These are phyloP conservation scores for Talaromyces sp. DNA, from an alignment of 2,329 filamentous ascomycete genomes.

Conservation along the genomic window DNA sequence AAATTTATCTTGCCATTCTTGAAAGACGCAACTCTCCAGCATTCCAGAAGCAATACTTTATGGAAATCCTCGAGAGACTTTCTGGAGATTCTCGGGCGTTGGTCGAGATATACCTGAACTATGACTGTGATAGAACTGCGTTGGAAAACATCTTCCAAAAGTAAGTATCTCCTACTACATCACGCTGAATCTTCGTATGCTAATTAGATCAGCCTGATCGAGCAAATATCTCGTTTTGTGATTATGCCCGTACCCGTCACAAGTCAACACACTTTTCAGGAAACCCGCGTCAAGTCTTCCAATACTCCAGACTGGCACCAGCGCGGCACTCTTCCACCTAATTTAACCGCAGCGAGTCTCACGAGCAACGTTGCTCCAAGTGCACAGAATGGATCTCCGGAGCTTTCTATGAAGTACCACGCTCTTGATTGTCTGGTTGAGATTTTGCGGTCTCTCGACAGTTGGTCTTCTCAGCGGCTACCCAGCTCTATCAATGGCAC, in stretches of 20 bases:
- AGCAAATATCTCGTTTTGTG: slow-evolving; percentile 85
- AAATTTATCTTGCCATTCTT: slow-evolving; percentile 90
- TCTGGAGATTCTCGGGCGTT: slow-evolving; percentile 82
- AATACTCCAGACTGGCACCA: slow-evolving; percentile 77
- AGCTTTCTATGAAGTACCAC: slow-evolving; percentile 87
- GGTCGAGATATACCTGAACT: slow-evolving; percentile 96
- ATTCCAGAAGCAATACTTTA: slow-evolving; percentile 89
- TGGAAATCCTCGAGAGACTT: slow-evolving; percentile 79
- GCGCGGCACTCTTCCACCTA: slow-evolving; percentile 79
- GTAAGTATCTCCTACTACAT: slow-evolving; percentile 25
- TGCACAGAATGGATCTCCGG: slow-evolving; percentile 70
- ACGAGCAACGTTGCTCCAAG: slow-evolving; percentile 48
- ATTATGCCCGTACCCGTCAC: slow-evolving; percentile 75
- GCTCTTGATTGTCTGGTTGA: slow-evolving; percentile 87
- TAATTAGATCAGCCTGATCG: slow-evolving; percentile 64
- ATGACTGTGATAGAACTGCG: slow-evolving; percentile 89
- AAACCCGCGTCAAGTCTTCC: slow-evolving; percentile 64
- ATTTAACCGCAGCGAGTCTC: slow-evolving; percentile 77
- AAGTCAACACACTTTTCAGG: slow-evolving; percentile 75
- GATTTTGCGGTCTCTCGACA: slow-evolving; percentile 82
- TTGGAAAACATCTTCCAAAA: slow-evolving; percentile 96
- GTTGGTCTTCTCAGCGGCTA: slow-evolving; percentile 77
- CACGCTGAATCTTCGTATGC: slow-evolving; percentile 1
- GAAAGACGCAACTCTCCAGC: slow-evolving; percentile 82
- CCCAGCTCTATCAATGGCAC: slow-evolving; percentile 55